These are phyloP conservation scores for Cymbopogon flexuosus DNA, from an alignment of 202 grass and related monocot species.

Conservation along the genomic window DNA sequence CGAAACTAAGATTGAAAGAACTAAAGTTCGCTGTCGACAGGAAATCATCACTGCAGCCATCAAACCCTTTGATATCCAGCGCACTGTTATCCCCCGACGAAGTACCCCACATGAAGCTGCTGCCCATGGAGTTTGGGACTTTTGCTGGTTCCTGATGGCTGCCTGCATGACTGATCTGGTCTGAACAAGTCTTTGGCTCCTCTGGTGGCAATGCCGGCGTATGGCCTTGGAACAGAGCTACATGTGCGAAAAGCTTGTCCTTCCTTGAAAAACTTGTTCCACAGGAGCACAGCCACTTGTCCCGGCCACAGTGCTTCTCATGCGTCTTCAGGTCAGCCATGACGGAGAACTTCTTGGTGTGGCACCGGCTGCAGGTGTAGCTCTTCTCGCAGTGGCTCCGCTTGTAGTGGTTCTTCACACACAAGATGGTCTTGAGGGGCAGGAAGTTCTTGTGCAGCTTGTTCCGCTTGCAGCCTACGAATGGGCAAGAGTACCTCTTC, in stretches of 20 bases:
- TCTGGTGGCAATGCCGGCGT: conserved; percentile 46
- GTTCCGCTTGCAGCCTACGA: conserved; percentile 70
- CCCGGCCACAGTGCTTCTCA: conserved; percentile 17
- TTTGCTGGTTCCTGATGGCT: conserved; percentile 20
- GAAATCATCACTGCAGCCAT: not conserved
- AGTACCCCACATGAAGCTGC: conserved; percentile 35
- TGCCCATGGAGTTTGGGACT: not conserved
- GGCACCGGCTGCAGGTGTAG: conserved; percentile 63
- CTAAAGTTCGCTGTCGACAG: conserved; percentile 33
- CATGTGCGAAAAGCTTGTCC: conserved; percentile 73
- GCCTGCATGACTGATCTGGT: not conserved
- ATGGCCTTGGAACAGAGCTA: conserved; percentile 71
- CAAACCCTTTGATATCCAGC: conserved; percentile 22
- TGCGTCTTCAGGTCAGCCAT: conserved; percentile 56
- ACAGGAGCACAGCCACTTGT: conserved; percentile 76
- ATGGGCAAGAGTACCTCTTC: conserved; percentile 74
- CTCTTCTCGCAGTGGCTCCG: conserved; percentile 74
- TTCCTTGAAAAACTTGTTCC: conserved; percentile 75
- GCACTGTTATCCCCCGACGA: not conserved
- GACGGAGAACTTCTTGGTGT: conserved; percentile 68
- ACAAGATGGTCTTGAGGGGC: conserved; percentile 71
- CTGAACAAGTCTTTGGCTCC: conserved; percentile 34
- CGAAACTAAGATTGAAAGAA: conserved; percentile 52
- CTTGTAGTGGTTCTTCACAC: conserved; percentile 90
- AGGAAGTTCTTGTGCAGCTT: conserved; percentile 71